Base-by-base conservation (phyloP, 148 eudicot genomes). In the Nepenthes mirabilis region DNA sequence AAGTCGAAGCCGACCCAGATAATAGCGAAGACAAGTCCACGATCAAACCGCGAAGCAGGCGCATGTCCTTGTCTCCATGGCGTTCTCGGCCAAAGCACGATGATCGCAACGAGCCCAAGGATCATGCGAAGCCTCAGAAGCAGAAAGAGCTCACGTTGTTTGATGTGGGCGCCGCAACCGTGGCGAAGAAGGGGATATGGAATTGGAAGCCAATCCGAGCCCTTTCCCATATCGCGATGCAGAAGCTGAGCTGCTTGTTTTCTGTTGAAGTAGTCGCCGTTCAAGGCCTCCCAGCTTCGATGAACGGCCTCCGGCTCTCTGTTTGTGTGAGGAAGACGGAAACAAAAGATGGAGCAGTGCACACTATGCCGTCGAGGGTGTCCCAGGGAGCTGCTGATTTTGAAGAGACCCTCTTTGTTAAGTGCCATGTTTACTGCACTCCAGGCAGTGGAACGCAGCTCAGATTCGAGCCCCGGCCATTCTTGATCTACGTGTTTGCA, bases 161-260 rank as follows among this genome's bases (percentile, higher is more conserved):
- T 35, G 78, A 68, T 12, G 80, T 69, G 3, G 64, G 70, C n/a
- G 23, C 70, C 0, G 2, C 73, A 14, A 57, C 78, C 0, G 57
- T 67, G 1, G 82, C 75, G 9, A 91, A 91, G 74, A 86, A 82
- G 69, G 96, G 96, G 6, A 72, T 93, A 1, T 93, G 96, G 98
- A 86, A 77, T 45, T 93, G 98, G 98, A 88, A 93, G 73, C 98
- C 98, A 11, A 83, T 93, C 36, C 67, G 96, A 43, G 98, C 94
- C 5, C 78, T 93, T 3, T 58, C 95, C 4, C 98, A 83, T 63
- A 93, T 93, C 14, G 75, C 79, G 9, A 93, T 80, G 94, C 98
- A 93, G 73, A 93, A 93, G 69, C 65, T 86, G 67, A 86, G 91
- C 62, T 88, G 96, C 61, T 77, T 93, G 69, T 85, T 93, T 64